Conservation (phyloP, 1,284 basidiomycete genomes). For the Agroathelia rolfsii region DNA sequence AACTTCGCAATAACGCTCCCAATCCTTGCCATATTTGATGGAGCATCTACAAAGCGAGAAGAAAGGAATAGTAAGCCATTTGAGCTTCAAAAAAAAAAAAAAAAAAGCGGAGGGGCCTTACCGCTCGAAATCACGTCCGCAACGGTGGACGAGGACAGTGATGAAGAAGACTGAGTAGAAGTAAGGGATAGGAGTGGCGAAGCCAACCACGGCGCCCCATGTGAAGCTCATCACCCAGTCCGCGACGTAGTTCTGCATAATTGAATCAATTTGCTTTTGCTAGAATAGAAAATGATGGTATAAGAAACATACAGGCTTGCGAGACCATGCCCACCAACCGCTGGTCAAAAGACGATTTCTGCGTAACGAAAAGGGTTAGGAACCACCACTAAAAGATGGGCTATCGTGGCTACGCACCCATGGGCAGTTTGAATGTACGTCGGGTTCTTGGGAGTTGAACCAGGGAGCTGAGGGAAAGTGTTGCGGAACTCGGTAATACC, state of each 20-base stretch:
- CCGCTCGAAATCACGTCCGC: slow-evolving; percentile 86
- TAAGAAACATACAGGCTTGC: slow-evolving; percentile 65
- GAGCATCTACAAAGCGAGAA: slow-evolving; percentile 49
- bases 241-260: slow-evolving; percentile 65
- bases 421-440: slow-evolving; percentile 90
- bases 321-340: slow-evolving; percentile 85
- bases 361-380: slow-evolving; percentile 4
- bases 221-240: slow-evolving; percentile 85
- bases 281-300: neutral
- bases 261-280: neutral
- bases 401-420: slow-evolving; percentile 40
- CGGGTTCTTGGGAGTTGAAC: slow-evolving; percentile 81
- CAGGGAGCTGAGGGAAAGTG: slow-evolving; percentile 91
- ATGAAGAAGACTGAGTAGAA: slow-evolving; percentile 95
- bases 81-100: neutral
- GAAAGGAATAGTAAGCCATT: slow-evolving; percentile 6
- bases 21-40: slow-evolving; percentile 92
- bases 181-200: slow-evolving; percentile 83
- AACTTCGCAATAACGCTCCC: slow-evolving; percentile 80
- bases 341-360: slow-evolving; percentile 77
- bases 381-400: slow-evolving; percentile 6
- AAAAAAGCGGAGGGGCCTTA: slow-evolving; percentile 21
- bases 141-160: slow-evolving; percentile 80
- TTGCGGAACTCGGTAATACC: slow-evolving; percentile 80
- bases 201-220: slow-evolving; percentile 85